Evolutionary conservation across 768 basidiomycete species (phyloP), one percentile per base, ranked within the genome.

Genomic region (Solioccasus polychromus): DNA sequence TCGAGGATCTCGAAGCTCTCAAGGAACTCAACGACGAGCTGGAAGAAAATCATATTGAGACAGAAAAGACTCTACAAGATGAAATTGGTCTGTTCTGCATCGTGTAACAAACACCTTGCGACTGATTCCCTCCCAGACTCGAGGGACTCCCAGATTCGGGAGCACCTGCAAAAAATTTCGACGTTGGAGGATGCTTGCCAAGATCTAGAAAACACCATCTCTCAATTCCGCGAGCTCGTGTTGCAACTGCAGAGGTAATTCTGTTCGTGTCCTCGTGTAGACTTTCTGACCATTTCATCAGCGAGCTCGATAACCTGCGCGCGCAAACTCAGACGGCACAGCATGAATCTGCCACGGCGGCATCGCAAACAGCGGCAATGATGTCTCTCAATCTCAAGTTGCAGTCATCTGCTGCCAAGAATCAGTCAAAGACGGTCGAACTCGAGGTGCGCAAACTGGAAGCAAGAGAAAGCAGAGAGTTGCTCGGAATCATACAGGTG

Each of bases 11-110:
- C 4, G 96, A 99, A 61, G 82, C 93, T 10, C 79, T 99, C 32
- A 90, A 94, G 61, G 96, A 98, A 59, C 84, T 99, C 38, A 92
- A 87, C 45, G 95, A 99, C 50, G 96, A 99, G 68, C 77, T 99
- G 3, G 96, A 98, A 65, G 94, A 98, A 67, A 93, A 91, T 57
- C 95, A 98, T 52, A 62, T 89, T 3, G 95, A 96, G 66, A 90
- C 92, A 0, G 95, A 97, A 69, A 93, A 90, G 62, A 79, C 83
- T 19, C 67, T 99, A 47, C 84, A 92, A 57, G 90, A 88, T 35
- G 95, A 97, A 39, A 75, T 98, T 35, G 87, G 93, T 93, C 38
- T 35, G 79, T 59, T 17, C 15, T 17, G n/a, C 39, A 8, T 20
- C 20, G 3, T 30, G 15, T 22, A 12, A 1, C 25, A 17, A 22